phyloP scores from a whole-genome alignment of 129 eudicot genomes.

The Flaveria ramosissima region DNA sequence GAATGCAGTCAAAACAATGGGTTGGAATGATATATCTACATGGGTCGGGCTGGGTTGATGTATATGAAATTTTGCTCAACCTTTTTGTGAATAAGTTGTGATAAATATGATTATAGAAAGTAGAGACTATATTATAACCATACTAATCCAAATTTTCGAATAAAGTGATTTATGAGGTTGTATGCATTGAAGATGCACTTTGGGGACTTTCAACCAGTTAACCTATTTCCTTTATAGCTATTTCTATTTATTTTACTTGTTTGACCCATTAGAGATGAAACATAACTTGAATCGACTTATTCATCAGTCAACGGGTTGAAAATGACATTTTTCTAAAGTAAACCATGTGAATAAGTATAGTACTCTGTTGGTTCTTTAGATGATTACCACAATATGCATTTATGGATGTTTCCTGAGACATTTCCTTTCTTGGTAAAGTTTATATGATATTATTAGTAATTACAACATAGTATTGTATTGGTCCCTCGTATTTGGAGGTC shows the following conservation, averaged over 20 bases:
- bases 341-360: background rate
- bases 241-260: background rate
- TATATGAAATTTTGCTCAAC: background rate
- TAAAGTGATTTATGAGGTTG: background rate
- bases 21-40: background rate
- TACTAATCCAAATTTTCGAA: background rate
- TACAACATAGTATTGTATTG: constrained; percentile 1
- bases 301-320: background rate
- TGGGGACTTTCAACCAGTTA: background rate
- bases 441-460: background rate
- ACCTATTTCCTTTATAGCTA: background rate
- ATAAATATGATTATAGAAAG: background rate
- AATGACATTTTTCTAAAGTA: background rate
- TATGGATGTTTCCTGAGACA: background rate
- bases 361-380: background rate
- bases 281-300: background rate
- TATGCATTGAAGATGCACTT: background rate
- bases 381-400: background rate
- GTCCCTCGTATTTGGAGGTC: background rate
- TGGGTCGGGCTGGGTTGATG: background rate
- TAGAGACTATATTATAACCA: background rate
- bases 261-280: background rate
- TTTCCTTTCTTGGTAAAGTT: constrained; percentile 4
- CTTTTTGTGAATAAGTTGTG: background rate
- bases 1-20: background rate